phyloP scores from a whole-genome alignment of 2,329 filamentous ascomycete genomes.

The Pseudovirgaria hyperparasitica region DNA sequence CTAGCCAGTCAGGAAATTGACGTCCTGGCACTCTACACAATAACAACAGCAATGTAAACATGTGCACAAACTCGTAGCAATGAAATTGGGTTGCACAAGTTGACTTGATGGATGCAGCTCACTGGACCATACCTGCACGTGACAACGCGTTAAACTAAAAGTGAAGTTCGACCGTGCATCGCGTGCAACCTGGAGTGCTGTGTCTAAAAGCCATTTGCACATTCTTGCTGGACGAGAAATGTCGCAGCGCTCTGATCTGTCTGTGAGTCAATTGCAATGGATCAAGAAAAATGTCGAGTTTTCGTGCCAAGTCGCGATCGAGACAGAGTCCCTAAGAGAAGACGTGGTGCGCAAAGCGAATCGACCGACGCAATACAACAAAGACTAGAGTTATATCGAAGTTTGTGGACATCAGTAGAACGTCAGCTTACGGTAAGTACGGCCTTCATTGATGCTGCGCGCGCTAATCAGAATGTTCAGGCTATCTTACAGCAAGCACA shows the following conservation, averaged over 20 bases:
- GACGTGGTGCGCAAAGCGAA: constrained; percentile 19
- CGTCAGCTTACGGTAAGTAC: constrained; percentile 44
- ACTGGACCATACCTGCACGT: too few species aligned
- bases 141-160: too few species aligned
- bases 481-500: constrained; percentile 26
- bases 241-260: not conserved
- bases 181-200: too few species aligned
- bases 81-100: too few species aligned
- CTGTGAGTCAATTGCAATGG: constrained; percentile 21
- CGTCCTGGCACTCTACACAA: too few species aligned
- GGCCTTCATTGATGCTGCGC: not conserved
- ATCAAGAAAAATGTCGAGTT: constrained; percentile 36
- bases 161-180: too few species aligned
- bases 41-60: too few species aligned
- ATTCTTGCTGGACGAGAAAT: too few species aligned
- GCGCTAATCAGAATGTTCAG: constrained; percentile 12
- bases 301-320: constrained; percentile 25
- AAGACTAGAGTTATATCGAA: constrained; percentile 44
- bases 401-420: constrained; percentile 55
- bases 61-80: too few species aligned
- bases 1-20: too few species aligned
- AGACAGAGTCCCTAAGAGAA: constrained; percentile 27
- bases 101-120: too few species aligned
- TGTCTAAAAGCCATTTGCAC: too few species aligned
- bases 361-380: constrained; percentile 20